Conservation (phyloP, 2,329 filamentous ascomycete species). For the Colletotrichum echinochloae region DNA sequence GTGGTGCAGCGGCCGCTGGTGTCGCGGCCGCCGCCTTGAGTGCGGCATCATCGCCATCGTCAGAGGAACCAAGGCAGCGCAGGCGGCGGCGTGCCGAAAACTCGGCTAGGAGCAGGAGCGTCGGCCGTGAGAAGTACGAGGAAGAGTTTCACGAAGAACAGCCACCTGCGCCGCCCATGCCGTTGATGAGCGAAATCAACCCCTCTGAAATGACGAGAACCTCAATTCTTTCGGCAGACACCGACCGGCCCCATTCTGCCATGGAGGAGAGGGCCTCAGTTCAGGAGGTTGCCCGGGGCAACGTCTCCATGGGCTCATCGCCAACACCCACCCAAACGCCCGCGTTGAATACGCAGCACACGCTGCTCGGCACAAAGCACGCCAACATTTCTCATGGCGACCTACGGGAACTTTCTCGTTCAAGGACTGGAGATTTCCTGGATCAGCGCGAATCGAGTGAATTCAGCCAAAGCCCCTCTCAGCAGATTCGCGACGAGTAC, state of each 20-base stretch:
- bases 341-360: conserved; percentile 64
- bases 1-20: conserved; percentile 57
- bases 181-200: conserved; percentile 86
- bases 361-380: conserved; percentile 77
- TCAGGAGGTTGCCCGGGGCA: conserved; percentile 71
- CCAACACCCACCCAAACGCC: conserved; percentile 71
- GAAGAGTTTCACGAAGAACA: conserved; percentile 68
- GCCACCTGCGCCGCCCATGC: conserved; percentile 80
- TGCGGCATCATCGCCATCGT: conserved; percentile 56
- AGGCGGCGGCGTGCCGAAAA: conserved; percentile 65
- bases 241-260: conserved; percentile 77
- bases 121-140: conserved; percentile 58
- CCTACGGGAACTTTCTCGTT: conserved; percentile 64
- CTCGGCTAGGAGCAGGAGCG: conserved; percentile 57
- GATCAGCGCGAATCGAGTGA: conserved; percentile 54
- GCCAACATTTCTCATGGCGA: conserved; percentile 72
- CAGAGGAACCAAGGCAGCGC: conserved; percentile 64
- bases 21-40: conserved; percentile 52
- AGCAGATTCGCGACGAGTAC: conserved; percentile 53
- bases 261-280: conserved; percentile 72
- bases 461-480: conserved; percentile 56
- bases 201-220: conserved; percentile 89
- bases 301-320: conserved; percentile 68
- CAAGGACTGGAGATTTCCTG: conserved; percentile 48
- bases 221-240: conserved; percentile 86